A percentile compares a stretch with the other conserved stretches of the same genome.
phyloP scores from a whole-genome alignment of 345 rosid species.

The Cardamine occulta region DNA sequence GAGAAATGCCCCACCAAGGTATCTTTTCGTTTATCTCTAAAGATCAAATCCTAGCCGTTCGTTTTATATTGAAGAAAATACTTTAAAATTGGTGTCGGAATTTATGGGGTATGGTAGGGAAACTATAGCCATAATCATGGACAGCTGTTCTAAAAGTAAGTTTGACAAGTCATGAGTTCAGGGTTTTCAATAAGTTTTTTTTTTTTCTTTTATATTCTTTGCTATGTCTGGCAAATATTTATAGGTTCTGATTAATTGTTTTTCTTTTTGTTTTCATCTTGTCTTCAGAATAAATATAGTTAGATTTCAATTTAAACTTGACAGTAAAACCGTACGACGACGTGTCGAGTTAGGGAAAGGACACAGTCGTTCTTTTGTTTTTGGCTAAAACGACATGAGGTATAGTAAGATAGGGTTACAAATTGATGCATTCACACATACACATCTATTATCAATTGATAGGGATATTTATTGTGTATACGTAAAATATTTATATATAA shows the following conservation, averaged over 20 bases:
- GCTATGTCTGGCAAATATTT: slow-evolving; percentile 29
- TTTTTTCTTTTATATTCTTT: neutral
- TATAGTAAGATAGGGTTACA: slow-evolving; percentile 20
- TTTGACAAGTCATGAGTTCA: slow-evolving; percentile 48
- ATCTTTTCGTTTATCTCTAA: slow-evolving; percentile 11
- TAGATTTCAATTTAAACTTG: slow-evolving; percentile 31
- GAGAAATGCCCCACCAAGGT: slow-evolving; percentile 99
- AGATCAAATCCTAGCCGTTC: slow-evolving; percentile 34
- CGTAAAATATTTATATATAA: neutral
- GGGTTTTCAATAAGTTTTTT: neutral
- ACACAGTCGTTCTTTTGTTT: slow-evolving; percentile 33
- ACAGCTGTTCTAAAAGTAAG: slow-evolving; percentile 52
- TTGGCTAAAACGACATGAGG: slow-evolving; percentile 39
- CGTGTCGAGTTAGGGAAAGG: slow-evolving; percentile 45
- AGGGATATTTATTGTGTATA: neutral
- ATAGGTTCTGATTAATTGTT: slow-evolving; percentile 6
- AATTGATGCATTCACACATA: slow-evolving; percentile 27
- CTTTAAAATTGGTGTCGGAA: slow-evolving; percentile 29
- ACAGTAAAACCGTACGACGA: slow-evolving; percentile 37
- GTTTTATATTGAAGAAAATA: neutral
- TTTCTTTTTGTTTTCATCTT: slow-evolving; percentile 2
- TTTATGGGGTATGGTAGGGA: slow-evolving; percentile 37
- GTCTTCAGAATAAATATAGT: slow-evolving; percentile 26
- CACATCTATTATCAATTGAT: neutral
- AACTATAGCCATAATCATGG: slow-evolving; percentile 29